Conservation (phyloP, 2,329 filamentous ascomycete genomes). For the Ilyonectria destructans region DNA sequence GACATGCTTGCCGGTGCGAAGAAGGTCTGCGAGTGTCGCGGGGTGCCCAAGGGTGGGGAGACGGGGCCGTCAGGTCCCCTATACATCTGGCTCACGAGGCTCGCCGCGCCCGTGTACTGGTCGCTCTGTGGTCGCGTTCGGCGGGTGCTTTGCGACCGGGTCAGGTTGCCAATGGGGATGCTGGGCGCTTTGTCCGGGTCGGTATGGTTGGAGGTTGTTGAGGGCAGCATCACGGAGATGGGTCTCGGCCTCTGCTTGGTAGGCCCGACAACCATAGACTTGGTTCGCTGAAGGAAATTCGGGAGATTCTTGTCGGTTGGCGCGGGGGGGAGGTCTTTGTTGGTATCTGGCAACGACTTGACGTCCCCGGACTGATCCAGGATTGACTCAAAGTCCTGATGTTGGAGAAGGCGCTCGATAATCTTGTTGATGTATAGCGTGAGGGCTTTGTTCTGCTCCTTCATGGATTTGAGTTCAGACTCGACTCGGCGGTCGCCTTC, state of each 20-base stretch:
- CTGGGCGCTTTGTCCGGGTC: conserved; percentile 84
- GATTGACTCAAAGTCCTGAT: conserved; percentile 96
- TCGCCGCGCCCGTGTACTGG: conserved; percentile 76
- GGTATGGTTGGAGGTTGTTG: conserved; percentile 62
- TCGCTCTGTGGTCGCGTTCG: conserved; percentile 75
- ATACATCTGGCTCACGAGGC: conserved; percentile 92
- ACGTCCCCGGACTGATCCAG: conserved; percentile 83
- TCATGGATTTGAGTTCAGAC: conserved; percentile 82
- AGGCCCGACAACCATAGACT: conserved; percentile 70
- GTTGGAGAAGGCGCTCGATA: conserved; percentile 93
- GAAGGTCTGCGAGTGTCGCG: conserved; percentile 76
- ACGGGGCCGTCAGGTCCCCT: conserved; percentile 78
- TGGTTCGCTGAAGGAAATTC: conserved; percentile 74
- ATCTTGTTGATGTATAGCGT: conserved; percentile 99
- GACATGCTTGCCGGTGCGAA: conserved; percentile 68
- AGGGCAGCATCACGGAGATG: conserved; percentile 70
- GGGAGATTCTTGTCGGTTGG: conserved; percentile 59
- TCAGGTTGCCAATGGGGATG: conserved; percentile 78
- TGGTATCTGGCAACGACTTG: conserved; percentile 65
- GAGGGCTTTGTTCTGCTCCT: conserved; percentile 97
- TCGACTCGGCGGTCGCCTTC: conserved; percentile 80
- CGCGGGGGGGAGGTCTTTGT: conserved; percentile 90
- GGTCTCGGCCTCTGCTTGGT: conserved; percentile 68
- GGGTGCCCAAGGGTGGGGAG: conserved; percentile 72
- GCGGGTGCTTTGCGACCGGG: conserved; percentile 69